phyloP scores from a whole-genome alignment of 2,329 filamentous ascomycete species.

The Apiospora koreana region DNA sequence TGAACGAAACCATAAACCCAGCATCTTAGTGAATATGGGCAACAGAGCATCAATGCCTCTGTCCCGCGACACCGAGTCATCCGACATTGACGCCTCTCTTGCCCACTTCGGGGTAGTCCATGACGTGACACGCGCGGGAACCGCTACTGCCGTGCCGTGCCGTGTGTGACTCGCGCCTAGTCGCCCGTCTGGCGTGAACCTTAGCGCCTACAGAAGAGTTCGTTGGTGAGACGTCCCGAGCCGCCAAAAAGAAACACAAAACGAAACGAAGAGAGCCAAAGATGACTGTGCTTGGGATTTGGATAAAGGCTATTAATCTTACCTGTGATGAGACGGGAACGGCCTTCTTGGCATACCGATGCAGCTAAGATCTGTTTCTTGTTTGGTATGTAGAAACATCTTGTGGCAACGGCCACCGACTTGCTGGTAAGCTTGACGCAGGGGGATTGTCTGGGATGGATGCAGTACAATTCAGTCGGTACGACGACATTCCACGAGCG shows the following conservation, averaged over 20 bases:
- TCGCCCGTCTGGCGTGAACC: neutral
- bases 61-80: neutral
- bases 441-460: too few species aligned
- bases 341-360: neutral
- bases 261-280: neutral
- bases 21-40: too few species aligned
- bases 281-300: neutral
- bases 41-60: too few species aligned
- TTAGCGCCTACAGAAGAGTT: neutral
- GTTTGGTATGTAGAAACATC: too few species aligned
- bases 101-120: too few species aligned
- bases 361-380: neutral
- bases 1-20: too few species aligned
- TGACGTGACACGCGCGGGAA: neutral
- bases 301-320: neutral
- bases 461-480: too few species aligned
- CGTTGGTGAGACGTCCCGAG: neutral
- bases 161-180: too few species aligned
- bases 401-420: too few species aligned
- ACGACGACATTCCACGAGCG: too few species aligned
- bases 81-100: neutral
- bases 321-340: neutral
- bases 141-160: neutral
- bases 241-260: neutral
- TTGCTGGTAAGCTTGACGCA: too few species aligned